These are phyloP conservation scores for Aureobasidium subglaciale DNA, from an alignment of 2,329 filamentous ascomycete species.

Conservation along the genomic window DNA sequence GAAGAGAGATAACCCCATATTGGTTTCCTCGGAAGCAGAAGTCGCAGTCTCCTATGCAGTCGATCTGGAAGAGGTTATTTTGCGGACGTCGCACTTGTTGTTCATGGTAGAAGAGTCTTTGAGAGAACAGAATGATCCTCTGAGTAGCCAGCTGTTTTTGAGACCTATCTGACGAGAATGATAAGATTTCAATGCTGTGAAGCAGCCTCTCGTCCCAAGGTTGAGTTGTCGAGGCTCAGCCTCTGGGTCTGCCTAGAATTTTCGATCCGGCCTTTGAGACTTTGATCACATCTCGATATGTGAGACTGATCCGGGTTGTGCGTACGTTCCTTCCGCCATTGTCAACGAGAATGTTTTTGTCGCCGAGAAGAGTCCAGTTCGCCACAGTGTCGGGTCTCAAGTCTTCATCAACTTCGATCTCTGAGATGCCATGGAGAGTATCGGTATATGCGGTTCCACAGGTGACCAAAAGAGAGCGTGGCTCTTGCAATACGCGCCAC, in stretches of 20 bases:
- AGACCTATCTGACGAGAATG: neutral
- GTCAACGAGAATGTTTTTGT: constrained; percentile 32
- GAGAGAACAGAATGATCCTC: constrained; percentile 2
- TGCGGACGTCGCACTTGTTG: constrained; percentile 57
- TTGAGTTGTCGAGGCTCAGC: neutral
- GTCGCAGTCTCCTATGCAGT: constrained; percentile 62
- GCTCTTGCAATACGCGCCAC: constrained; percentile 72
- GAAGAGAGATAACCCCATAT: constrained; percentile 43
- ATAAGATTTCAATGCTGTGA: no score
- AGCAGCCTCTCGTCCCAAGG: no score
- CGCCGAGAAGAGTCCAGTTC: constrained; percentile 64
- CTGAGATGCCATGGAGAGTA: constrained; percentile 67
- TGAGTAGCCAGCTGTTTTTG: constrained; percentile 2
- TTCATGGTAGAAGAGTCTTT: constrained; percentile 53
- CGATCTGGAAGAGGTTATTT: constrained; percentile 64
- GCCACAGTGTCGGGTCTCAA: constrained; percentile 52
- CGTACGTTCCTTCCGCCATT: constrained; percentile 51
- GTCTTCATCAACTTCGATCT: constrained; percentile 56
- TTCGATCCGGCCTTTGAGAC: constrained; percentile 67
- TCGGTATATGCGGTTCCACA: constrained; percentile 60
- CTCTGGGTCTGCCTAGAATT: constrained; percentile 44
- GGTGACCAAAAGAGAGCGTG: constrained; percentile 70
- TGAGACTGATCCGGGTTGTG: constrained; percentile 61
- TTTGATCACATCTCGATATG: constrained; percentile 80
- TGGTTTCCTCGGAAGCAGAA: constrained; percentile 55